Conservation (phyloP, 2,329 filamentous ascomycete species). For the Pseudocercospora pini-densiflorae region DNA sequence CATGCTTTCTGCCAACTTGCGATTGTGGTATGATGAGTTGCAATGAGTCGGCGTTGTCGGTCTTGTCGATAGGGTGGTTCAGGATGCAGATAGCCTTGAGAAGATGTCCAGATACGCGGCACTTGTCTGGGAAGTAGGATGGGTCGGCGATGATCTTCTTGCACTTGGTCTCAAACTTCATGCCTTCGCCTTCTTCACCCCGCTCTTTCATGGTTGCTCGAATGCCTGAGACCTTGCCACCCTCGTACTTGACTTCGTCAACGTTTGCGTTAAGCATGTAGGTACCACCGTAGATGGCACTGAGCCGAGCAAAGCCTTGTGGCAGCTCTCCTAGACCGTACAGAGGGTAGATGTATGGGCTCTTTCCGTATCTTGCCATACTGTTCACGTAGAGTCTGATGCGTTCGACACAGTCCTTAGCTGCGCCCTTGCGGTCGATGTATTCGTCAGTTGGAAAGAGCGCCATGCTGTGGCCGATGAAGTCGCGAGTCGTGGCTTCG, state of each 20-base stretch:
- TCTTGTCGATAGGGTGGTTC: constrained; percentile 91
- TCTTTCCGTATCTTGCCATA: constrained; percentile 96
- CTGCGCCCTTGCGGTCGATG: constrained; percentile 71
- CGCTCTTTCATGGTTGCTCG: constrained; percentile 95
- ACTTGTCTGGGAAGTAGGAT: constrained; percentile 93
- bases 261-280: constrained; percentile 99
- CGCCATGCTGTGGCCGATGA: constrained; percentile 98
- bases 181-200: constrained; percentile 71
- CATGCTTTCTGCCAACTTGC: constrained; percentile 95
- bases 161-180: constrained; percentile 96
- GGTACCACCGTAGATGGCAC: constrained; percentile 97
- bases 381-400: constrained; percentile 98
- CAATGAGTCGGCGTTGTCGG: constrained; percentile 83
- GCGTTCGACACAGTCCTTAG: constrained; percentile 84
- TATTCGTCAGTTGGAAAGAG: constrained; percentile 91
- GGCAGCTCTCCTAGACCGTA: constrained; percentile 97
- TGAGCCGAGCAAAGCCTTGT: constrained; percentile 95
- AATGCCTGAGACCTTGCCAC: constrained; percentile 87
- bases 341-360: constrained; percentile 98
- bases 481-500: constrained; percentile 86
- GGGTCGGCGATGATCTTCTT: constrained; percentile 96
- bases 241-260: constrained; percentile 81
- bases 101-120: constrained; percentile 83
- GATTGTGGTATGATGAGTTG: constrained; percentile 98
- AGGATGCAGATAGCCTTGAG: constrained; percentile 97